phyloP scores from a whole-genome alignment of 2,329 filamentous ascomycete genomes.

The Cercospora beticola region DNA sequence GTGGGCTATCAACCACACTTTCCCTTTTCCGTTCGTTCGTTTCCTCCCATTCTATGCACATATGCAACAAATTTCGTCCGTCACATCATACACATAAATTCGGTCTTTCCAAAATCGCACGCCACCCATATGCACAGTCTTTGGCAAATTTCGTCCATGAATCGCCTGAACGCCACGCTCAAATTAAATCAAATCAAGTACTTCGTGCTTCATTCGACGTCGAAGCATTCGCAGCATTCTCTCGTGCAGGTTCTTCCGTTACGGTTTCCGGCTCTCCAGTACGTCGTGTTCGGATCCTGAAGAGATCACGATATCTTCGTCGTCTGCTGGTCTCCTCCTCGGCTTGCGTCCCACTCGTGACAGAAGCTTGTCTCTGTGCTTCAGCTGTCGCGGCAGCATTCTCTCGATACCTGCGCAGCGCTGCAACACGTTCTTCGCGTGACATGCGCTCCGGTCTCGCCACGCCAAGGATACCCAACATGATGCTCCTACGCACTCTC shows the following conservation, averaged over 20 bases:
- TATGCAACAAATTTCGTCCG: neutral
- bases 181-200: neutral
- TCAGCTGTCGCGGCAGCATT: slow-evolving; percentile 15
- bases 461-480: slow-evolving; percentile 44
- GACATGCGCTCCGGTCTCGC: slow-evolving; percentile 43
- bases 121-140: slow-evolving; percentile 4
- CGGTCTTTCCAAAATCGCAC: neutral
- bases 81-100: slow-evolving; percentile 1
- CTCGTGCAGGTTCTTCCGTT: slow-evolving; percentile 5
- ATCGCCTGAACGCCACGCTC: neutral
- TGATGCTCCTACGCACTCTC: slow-evolving; percentile 34
- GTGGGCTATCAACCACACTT: neutral
- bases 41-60: neutral
- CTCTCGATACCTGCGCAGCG: slow-evolving; percentile 41
- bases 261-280: slow-evolving; percentile 34
- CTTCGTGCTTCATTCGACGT: slow-evolving; percentile 3
- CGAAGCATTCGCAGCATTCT: neutral
- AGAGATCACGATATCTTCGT: slow-evolving; percentile 28
- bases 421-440: slow-evolving; percentile 46
- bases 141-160: neutral
- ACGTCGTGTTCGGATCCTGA: slow-evolving; percentile 35
- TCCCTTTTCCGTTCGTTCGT: neutral
- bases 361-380: slow-evolving; percentile 10
- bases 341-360: slow-evolving; percentile 1
- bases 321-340: slow-evolving; percentile 29